Evolutionary conservation across 352 stramenopile genomes (phyloP), one percentile per base, ranked within the genome.

Genomic region (Phytophthora cactorum): DNA sequence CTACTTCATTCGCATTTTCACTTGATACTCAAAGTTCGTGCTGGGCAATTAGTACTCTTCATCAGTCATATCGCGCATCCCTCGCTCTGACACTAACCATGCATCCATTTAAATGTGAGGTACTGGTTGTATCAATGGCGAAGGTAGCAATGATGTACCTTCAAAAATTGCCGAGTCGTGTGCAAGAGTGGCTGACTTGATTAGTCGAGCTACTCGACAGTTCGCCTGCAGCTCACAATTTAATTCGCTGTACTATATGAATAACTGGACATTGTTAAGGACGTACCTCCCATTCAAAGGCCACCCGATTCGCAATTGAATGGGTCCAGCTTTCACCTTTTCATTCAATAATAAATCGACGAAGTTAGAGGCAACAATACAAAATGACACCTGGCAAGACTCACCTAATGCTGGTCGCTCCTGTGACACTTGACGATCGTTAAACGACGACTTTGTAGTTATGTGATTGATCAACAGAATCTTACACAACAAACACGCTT

Each of bases 281-380:
- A 32, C 76, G 15, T 53, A 92, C 87, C 76, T 93, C 74, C 85
- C 86, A 94, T 22, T 73, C 67, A 1, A 96, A 78, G n/a, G 78
- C 57, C 0, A 93, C 6, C 0, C 88, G 81, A 70, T 81, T 91
- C 5, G 74, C 80, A 22, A 93, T 83, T 0, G 84, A 74, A 61
- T 90, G 73, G 10, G 84, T 72, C 88, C 88, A 96, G 17, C 64
- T 77, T 61, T 95, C 88, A 34, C 86, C 88, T 95, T 45, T 9
- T 31, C 14, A 59, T 54, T 32, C 31, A 17, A 41, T 34, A 36
- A 36, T 4, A 36, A 34, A 1, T 11, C 11, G 22, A 5, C n/a
- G 17, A 51, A 31, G 15, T 32, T n/a, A 51, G 17, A 5, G 5
- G 22, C 22, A 22, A 22, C 22, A 22, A 22, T 22, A 22, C 22